Evolutionary conservation across 139 green algal species (phyloP), one percentile per base, ranked within the genome.

Genomic region (Chlorella sp.): DNA sequence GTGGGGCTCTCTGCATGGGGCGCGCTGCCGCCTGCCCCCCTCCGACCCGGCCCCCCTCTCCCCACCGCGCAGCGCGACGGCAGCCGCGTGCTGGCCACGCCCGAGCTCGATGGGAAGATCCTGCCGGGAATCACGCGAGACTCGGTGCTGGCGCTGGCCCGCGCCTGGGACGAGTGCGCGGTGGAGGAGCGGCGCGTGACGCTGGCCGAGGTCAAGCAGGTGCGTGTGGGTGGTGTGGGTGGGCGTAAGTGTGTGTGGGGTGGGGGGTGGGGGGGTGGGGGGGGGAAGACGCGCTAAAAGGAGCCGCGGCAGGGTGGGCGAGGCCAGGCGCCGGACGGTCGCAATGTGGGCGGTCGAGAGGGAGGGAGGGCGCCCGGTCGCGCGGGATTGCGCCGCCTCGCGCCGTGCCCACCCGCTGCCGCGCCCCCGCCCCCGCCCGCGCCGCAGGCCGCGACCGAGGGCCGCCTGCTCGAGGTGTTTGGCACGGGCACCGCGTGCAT

Each of bases 61-160:
- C 65, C 2, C 29, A 29, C 29, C 45, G 36, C 29, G 40, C 62
- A 84, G 76, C 46, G 35, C 29, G 61, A 62, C 53, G 79, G 80
- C 62, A 64, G 55, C 29, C 61, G 71, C 36, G 82, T 95, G 82
- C 84, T 97, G 56, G 86, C 88, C 23, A 97, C 93, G 8, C 91
- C 93, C 0, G 76, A 74, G 11, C 79, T 97, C 46, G 79, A 90
- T 41, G 93, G 93, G 53, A 94, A 87, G 43, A 95, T 97, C 48
- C 74, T 97, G 50, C 91, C 93, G 3, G 92, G 92, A 9, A 76
- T 97, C 21, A 97, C 93, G 0, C 73, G 93, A 2, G 86, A 90
- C 67, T 92, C 85, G 8, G 87, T 97, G 19, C 74, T 94, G 38
- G 46, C 85, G 77, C 81, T 97, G 15, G 64, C 64, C 2, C 60